Evolutionary conservation across 2,329 filamentous ascomycete species (phyloP).

Genomic region (Diaporthe sp.): DNA sequence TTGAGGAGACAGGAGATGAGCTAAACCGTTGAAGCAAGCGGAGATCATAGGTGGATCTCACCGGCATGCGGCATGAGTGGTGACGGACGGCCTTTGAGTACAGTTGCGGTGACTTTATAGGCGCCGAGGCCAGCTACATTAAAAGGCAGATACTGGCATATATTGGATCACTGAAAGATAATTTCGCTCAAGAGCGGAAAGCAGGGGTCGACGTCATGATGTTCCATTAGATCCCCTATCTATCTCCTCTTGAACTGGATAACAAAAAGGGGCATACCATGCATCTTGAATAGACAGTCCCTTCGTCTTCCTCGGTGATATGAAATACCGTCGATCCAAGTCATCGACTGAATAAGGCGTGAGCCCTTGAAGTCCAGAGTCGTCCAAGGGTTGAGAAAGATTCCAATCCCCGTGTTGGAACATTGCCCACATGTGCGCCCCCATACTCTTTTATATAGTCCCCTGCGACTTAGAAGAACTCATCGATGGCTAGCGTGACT

Average conservation of each 20-base stretch:
- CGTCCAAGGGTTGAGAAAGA: not conserved
- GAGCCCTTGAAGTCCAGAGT: not conserved
- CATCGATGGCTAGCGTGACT: not conserved
- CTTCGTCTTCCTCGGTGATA: not conserved
- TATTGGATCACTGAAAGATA: not conserved
- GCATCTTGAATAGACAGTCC: not conserved
- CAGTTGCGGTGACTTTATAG: too few species aligned
- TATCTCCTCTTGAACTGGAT: not conserved
- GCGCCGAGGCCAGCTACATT: too few species aligned
- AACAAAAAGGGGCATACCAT: not conserved
- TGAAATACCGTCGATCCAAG: not conserved
- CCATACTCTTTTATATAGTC: not conserved
- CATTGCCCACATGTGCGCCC: accelerated
- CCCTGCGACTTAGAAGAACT: not conserved
- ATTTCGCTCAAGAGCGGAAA: not conserved
- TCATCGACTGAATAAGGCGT: not conserved
- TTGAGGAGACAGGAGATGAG: not conserved
- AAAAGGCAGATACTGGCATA: too few species aligned
- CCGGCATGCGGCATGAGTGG: not conserved
- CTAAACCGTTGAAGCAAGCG: not conserved
- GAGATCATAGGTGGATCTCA: not conserved
- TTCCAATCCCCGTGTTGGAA: not conserved
- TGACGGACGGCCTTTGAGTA: too few species aligned
- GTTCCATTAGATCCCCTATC: too few species aligned
- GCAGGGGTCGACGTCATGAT: too few species aligned